Evolutionary conservation across 305 asterid species (phyloP), one percentile per base, ranked within the genome.

Genomic region (Fraxinus dipetala): DNA sequence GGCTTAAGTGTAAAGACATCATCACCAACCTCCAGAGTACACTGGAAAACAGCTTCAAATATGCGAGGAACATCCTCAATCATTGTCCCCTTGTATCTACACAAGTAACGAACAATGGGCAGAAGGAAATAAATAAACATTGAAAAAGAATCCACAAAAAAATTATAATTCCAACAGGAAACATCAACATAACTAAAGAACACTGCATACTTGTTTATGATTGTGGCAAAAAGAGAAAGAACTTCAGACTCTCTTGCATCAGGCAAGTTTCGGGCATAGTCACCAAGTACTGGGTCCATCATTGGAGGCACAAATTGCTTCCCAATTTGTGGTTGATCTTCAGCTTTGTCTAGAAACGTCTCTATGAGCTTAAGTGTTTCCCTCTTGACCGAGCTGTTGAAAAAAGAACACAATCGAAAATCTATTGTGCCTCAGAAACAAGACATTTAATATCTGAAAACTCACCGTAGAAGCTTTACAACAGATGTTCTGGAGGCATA

Each of bases 171-270:
- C 59, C 30, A 6, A 76, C 26, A 4, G 36, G 35, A 75, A 48
- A 26, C 16, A 48, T 26, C 9, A 28, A 2, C 16, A 45, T 48
- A 28, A 35, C 5, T 26, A 80, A 22, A 16, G 51, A 81, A 75
- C 9, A 75, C 65, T 36, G 77, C 91, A 36, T 91, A 96, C 98
- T 96, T 96, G 90, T 96, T 96, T 82, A 96, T 93, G 51, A 96
- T 96, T 32, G 99, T 95, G 78, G 99, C 98, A 79, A 92, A 95
- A 24, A 96, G 97, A 65, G 99, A 95, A 30, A 96, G 94, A 82
- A 96, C 99, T 96, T 96, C 99, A 0, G 99, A 96, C 86, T 96
- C 99, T 85, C 98, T 91, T 32, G 99, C 99, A 93, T 96, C 99
- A 79, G 98, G 98, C 80, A 96, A 80, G 86, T 96, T 96, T 80